phyloP scores from a whole-genome alignment of 1,284 basidiomycete species.

The Trametes pubescens region DNA sequence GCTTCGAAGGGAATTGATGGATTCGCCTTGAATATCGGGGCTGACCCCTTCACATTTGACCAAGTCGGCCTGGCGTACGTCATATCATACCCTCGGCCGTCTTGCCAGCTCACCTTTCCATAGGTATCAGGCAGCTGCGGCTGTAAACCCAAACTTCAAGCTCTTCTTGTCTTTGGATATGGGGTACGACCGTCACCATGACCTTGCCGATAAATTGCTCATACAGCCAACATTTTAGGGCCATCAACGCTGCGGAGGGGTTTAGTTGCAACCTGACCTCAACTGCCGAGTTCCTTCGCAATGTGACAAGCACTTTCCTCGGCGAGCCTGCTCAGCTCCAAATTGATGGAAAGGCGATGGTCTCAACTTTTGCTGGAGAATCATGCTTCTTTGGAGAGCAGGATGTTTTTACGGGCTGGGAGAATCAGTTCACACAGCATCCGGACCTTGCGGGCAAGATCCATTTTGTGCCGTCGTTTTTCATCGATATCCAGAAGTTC shows the following conservation, averaged over 20 bases:
- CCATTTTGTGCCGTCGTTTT: conserved; percentile 73
- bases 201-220: neutral
- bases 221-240: conserved; percentile 43
- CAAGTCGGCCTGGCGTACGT: conserved; percentile 71
- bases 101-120: neutral
- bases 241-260: conserved; percentile 47
- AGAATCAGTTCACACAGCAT: conserved; percentile 59
- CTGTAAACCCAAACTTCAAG: conserved; percentile 70
- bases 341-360: conserved; percentile 65
- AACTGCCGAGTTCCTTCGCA: conserved; percentile 66
- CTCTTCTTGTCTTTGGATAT: conserved; percentile 85
- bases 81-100: conserved; percentile 19
- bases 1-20: conserved; percentile 66
- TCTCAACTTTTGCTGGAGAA: conserved; percentile 85
- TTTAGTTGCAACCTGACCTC: conserved; percentile 53
- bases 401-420: conserved; percentile 62
- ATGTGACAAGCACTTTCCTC: conserved; percentile 64
- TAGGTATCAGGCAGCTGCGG: conserved; percentile 60
- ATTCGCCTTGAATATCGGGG: conserved; percentile 72
- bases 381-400: conserved; percentile 72
- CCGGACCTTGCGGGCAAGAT: conserved; percentile 57
- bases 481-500: conserved; percentile 62
- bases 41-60: conserved; percentile 66
- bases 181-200: conserved; percentile 50
- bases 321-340: conserved; percentile 71